These are phyloP conservation scores for Suillus subalutaceus DNA, from an alignment of 768 basidiomycete genomes.

Conservation along the genomic window DNA sequence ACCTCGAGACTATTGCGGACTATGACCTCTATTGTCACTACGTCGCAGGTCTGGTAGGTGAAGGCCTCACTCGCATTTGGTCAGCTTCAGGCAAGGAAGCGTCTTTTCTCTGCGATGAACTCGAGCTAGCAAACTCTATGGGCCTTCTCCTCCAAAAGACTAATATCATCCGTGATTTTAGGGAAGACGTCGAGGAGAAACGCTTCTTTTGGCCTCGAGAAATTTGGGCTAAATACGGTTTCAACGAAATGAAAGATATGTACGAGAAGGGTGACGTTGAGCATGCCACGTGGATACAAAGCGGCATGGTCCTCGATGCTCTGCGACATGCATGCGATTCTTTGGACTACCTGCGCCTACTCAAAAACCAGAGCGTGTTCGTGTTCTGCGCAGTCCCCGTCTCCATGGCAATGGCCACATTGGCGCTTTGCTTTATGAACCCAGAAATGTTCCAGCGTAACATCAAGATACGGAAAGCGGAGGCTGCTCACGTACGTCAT, in stretches of 20 bases:
- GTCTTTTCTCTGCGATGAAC: constrained; percentile 71
- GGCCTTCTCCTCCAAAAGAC: constrained; percentile 97
- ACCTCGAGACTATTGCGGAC: constrained; percentile 76
- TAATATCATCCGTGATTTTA: constrained; percentile 95
- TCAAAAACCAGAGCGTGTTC: constrained; percentile 92
- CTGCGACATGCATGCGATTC: constrained; percentile 82
- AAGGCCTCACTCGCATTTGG: constrained; percentile 90
- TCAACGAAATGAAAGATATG: constrained; percentile 73
- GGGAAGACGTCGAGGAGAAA: constrained; percentile 84
- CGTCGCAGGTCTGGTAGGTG: constrained; percentile 96
- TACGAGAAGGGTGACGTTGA: constrained; percentile 55
- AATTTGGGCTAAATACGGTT: constrained; percentile 84
- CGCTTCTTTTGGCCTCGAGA: constrained; percentile 95
- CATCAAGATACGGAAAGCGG: constrained; percentile 94
- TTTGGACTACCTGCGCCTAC: constrained; percentile 84
- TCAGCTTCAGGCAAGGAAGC: constrained; percentile 84
- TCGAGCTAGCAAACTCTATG: constrained; percentile 91
- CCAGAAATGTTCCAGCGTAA: constrained; percentile 80
- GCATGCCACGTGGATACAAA: constrained; percentile 80
- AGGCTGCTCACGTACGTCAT: constrained; percentile 73
- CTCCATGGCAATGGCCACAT: constrained; percentile 94
- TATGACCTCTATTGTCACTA: constrained; percentile 99
- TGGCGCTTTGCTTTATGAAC: constrained; percentile 94
- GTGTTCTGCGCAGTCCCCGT: constrained; percentile 95
- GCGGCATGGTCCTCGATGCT: constrained; percentile 88